phyloP scores from a whole-genome alignment of 371 early-diverging fungal species.

The Chytridiales sp. region DNA sequence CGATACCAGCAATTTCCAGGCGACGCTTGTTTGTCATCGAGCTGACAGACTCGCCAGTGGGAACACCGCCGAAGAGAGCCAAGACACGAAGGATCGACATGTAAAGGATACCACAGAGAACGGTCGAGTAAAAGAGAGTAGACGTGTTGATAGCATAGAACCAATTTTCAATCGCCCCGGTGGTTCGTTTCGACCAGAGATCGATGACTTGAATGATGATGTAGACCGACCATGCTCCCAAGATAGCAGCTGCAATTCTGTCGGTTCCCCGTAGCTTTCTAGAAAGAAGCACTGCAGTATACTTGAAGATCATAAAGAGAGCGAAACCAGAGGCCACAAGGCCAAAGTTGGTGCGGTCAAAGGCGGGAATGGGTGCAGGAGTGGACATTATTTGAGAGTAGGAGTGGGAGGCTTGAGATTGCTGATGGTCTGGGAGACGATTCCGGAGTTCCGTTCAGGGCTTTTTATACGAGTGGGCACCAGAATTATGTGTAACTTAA shows the following conservation, averaged over 20 bases:
- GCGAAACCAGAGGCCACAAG: conserved; percentile 8
- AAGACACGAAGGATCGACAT: neutral
- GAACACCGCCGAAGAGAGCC: conserved; percentile 1
- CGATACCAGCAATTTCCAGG: neutral
- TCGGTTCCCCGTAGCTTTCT: conserved; percentile 5
- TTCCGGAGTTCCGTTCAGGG: too few relatives aligned
- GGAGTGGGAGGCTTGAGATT: neutral
- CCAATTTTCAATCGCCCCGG: neutral
- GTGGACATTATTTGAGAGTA: neutral
- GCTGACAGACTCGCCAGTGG: neutral
- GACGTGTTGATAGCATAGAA: neutral
- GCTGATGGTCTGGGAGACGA: too few relatives aligned
- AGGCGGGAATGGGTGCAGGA: conserved; percentile 2
- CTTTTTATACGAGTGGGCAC: too few relatives aligned
- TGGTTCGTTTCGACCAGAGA: conserved; percentile 6
- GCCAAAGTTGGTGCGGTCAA: conserved; percentile 10
- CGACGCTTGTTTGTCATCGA: neutral
- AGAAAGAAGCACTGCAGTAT: neutral
- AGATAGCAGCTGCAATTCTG: neutral
- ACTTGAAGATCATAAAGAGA: neutral
- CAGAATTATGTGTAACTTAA: too few relatives aligned
- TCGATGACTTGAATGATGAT: conserved; percentile 6
- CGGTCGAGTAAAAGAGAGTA: conserved; percentile 2
- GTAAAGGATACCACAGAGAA: neutral
- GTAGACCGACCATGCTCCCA: conserved; percentile 1